Percentiles rank a stretch among this genome's conserved stretches.
phyloP scores from a whole-genome alignment of 805 yeast species.

The Saturnispora quitensis region DNA sequence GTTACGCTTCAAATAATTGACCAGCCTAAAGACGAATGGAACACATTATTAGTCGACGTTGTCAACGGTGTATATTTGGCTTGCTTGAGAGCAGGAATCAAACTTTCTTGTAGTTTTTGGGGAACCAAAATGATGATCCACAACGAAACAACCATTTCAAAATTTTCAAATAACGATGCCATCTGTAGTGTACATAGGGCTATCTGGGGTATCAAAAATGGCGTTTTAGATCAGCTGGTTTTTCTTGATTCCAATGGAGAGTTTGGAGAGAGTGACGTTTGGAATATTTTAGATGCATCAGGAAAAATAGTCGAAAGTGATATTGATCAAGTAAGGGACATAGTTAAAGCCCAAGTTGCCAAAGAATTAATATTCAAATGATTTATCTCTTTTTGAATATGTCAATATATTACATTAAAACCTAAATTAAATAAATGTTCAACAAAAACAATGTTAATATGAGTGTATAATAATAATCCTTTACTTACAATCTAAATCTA shows the following conservation, averaged over 20 bases:
- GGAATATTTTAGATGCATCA: constrained; percentile 43
- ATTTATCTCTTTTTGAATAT: background rate
- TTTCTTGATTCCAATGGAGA: constrained; percentile 65
- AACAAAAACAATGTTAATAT: background rate
- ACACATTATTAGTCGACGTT: constrained; percentile 51
- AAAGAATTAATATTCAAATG: constrained; percentile 1
- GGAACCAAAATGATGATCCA: constrained; percentile 28
- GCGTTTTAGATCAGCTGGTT: constrained; percentile 43
- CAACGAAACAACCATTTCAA: background rate
- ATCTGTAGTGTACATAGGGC: constrained; percentile 5
- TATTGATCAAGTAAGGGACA: constrained; percentile 2
- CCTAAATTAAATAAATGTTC: background rate
- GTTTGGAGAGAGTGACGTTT: constrained; percentile 49
- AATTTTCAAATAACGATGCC: background rate
- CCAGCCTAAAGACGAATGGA: constrained; percentile 22
- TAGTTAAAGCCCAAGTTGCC: background rate
- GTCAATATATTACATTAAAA: background rate
- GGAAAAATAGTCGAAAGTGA: constrained; percentile 34
- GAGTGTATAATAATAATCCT: background rate
- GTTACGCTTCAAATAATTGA: constrained; percentile 57
- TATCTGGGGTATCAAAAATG: constrained; percentile 3
- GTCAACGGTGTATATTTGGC: constrained; percentile 71
- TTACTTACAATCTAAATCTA: constrained; percentile 14
- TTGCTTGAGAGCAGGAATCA: constrained; percentile 70
- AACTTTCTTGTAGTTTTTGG: constrained; percentile 53